phyloP scores from a whole-genome alignment of 768 basidiomycete species.

The Termitomyces sp. region DNA sequence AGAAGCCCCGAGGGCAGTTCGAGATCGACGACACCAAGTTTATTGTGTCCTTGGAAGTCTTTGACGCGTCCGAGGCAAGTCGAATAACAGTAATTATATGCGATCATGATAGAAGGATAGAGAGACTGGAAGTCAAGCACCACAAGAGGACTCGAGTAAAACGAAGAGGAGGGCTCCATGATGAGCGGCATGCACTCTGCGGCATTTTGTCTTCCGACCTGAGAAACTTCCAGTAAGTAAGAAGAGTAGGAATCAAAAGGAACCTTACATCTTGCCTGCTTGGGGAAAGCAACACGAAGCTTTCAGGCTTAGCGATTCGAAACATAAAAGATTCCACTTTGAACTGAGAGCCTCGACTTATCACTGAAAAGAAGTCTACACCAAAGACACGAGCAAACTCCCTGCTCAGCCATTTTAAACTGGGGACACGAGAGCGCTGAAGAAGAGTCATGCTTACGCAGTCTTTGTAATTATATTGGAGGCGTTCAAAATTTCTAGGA shows the following conservation, averaged over 20 bases:
- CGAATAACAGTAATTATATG: constrained; percentile 96
- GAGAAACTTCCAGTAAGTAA: not conserved
- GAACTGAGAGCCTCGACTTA: constrained; percentile 94
- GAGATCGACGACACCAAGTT: constrained; percentile 80
- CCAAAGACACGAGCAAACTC: constrained; percentile 98
- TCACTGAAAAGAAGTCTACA: constrained; percentile 93
- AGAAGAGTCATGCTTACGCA: constrained; percentile 48
- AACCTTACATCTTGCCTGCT: constrained; percentile 71
- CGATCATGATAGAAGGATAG: constrained; percentile 98
- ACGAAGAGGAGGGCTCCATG: constrained; percentile 90
- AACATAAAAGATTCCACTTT: constrained; percentile 99
- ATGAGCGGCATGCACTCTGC: constrained; percentile 95
- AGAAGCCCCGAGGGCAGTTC: constrained; percentile 63
- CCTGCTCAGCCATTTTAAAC: constrained; percentile 32
- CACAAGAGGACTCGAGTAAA: constrained; percentile 87
- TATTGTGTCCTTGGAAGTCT: constrained; percentile 84
- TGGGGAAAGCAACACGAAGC: constrained; percentile 85
- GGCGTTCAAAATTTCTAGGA: constrained; percentile 75
- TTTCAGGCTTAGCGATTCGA: constrained; percentile 94
- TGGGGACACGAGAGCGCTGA: not conserved
- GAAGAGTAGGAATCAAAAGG: not conserved
- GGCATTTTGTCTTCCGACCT: constrained; percentile 96
- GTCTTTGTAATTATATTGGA: constrained; percentile 84
- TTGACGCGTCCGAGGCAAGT: constrained; percentile 88
- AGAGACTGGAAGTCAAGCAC: constrained; percentile 96